A percentile compares a stretch with the other conserved stretches of the same genome.
Evolutionary conservation across 306 rosid species (phyloP).

Genomic region (Dalbergia cultrata): DNA sequence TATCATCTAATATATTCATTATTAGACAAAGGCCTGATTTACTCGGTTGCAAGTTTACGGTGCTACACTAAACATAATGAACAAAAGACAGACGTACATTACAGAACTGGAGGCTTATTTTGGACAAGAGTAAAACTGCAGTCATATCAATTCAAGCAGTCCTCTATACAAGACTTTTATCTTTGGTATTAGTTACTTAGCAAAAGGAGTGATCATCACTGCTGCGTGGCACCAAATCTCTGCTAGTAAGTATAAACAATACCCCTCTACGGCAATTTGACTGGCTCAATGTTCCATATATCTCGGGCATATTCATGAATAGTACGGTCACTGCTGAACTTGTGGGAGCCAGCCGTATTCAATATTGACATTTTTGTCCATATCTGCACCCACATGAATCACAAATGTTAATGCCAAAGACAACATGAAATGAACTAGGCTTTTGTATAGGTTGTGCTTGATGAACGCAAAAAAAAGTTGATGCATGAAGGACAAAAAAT

Average conservation of each 20-base stretch:
- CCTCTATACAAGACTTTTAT: constrained; percentile 39
- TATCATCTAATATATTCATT: background rate
- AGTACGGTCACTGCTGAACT: constrained; percentile 99
- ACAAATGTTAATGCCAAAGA: constrained; percentile 36
- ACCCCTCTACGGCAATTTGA: constrained; percentile 59
- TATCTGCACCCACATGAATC: constrained; percentile 62
- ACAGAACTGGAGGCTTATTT: constrained; percentile 46
- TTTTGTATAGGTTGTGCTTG: background rate
- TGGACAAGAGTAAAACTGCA: background rate
- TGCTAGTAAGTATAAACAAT: constrained; percentile 6
- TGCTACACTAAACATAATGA: background rate
- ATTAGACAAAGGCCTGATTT: constrained; percentile 7
- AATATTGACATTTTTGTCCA: constrained; percentile 97
- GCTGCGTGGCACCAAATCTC: constrained; percentile 38
- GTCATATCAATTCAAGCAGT: background rate
- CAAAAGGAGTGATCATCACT: constrained; percentile 35
- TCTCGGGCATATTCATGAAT: constrained; percentile 91
- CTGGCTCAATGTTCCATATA: constrained; percentile 89
- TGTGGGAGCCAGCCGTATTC: constrained; percentile 95
- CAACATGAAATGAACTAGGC: constrained; percentile 35
- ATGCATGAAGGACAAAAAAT: constrained; percentile 10
- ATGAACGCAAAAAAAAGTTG: constrained; percentile 12
- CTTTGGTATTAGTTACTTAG: constrained; percentile 7
- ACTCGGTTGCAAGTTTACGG: background rate
- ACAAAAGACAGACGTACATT: background rate